Base-by-base conservation (phyloP, 2,329 filamentous ascomycete species). In the Grosmannia huntii region DNA sequence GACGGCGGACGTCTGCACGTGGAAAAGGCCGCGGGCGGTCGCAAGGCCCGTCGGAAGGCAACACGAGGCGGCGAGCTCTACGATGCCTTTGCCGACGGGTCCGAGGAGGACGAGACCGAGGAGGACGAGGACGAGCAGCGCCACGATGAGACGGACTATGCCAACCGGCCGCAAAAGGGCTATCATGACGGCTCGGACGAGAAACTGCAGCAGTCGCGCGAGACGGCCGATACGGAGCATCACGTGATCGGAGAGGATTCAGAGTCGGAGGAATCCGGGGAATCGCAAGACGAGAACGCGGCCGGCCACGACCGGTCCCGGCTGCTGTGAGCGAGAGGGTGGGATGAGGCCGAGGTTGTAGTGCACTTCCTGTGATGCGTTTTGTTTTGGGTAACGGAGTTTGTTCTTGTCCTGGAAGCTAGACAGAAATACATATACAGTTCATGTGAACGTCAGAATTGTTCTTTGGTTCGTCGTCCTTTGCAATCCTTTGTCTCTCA, bases 11-110 rank as follows among this genome's bases (percentile, higher is more conserved):
- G 27, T 7, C 49, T 7, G 49, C 49, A 11, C 23, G 28, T 23
- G 46, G 75, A 75, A 69, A 79, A 73, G 72, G 72, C 60, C 46
- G 25, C 50, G 7, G 71, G 76, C 10, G 66, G 66, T 28, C 68
- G 71, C 64, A 75, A 74, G 64, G 65, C 73, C 21, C 75, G 76
- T 59, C 77, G 80, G 63, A 64, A 62, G 58, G 57, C 58, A 10
- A 77, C 79, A 56, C 71, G 89, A 23, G 94, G 90, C 2, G 90
- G 92, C 31, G 92, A 97, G 74, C 75, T 99, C 51, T 99, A 99
- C 70, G 94, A 99, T 75, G 94, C 94, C 5, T 99, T 99, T 77
- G 94, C 94, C 0, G 91, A 89, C 19, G 92, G 90, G 56, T 84
- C 81, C 27, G 92, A 92, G 59, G 91, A 94, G 59, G 87, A 89